Evolutionary conservation across 2,329 filamentous ascomycete species (phyloP).

Genomic region (Proliferodiscus dingleyae): DNA sequence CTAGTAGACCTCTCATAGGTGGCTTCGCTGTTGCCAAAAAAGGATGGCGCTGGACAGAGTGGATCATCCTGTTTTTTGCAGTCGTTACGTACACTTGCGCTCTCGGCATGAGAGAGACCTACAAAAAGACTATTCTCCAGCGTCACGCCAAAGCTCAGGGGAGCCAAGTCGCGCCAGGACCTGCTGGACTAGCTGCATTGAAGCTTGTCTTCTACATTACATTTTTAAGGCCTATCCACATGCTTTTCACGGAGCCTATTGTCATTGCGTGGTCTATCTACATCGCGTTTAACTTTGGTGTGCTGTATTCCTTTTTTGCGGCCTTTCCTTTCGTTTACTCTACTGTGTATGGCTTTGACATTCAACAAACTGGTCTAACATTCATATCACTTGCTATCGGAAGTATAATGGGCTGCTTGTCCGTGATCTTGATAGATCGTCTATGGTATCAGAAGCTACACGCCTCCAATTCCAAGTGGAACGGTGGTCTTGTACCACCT

Average conservation of each 20-base stretch:
- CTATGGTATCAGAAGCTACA: conserved; percentile 34
- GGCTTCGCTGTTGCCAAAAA: conserved; percentile 13
- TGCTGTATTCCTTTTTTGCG: conserved; percentile 49
- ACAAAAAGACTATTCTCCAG: neutral
- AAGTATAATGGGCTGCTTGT: conserved; percentile 17
- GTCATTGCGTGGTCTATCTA: conserved; percentile 51
- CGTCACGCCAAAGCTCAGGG: neutral
- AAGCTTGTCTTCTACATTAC: conserved; percentile 5
- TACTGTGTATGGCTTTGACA: conserved; percentile 38
- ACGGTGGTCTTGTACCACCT: conserved; percentile 31
- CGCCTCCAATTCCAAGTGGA: neutral
- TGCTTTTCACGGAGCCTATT: conserved; percentile 60
- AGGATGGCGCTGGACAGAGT: conserved; percentile 20
- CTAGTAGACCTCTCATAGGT: conserved; percentile 17
- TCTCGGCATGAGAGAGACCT: conserved; percentile 3
- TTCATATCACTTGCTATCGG: conserved; percentile 16
- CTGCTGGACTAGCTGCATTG: conserved; percentile 5
- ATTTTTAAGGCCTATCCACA: conserved; percentile 40
- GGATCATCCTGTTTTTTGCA: conserved; percentile 9
- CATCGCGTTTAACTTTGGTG: conserved; percentile 45
- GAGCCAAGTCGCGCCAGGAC: neutral
- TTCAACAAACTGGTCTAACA: conserved; percentile 20
- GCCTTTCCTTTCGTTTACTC: conserved; percentile 45
- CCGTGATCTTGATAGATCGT: conserved; percentile 37
- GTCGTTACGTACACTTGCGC: conserved; percentile 6